Base-by-base conservation (phyloP, 1,284 basidiomycete genomes). In the Fistulina hepatica region DNA sequence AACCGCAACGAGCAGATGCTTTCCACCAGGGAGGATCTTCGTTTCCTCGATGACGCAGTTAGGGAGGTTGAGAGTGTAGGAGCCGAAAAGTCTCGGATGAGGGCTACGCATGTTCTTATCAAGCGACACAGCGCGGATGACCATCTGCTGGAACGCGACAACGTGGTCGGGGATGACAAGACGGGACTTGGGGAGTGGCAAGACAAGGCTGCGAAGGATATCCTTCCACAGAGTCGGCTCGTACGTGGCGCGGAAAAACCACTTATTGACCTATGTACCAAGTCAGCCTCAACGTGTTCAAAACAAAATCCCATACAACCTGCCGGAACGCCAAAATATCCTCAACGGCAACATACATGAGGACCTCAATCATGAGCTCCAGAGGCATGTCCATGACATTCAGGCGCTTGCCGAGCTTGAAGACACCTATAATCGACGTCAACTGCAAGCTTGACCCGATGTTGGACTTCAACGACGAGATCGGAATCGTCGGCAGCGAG, bases 181-280 rank as follows among this genome's bases (percentile, higher is more conserved):
- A 2, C 78, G 76, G 3, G 78, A 55, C 3, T 75, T 74, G 5
- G 78, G 72, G n/a, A 78, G 55, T 8, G 70, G 73, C 15, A 76
- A 60, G 24, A 60, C 60, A 42, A 79, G 59, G 10, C 58, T 54
- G 25, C 57, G 55, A 36, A 83, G 57, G 43, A 79, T 69, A 16
- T 69, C 67, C 51, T 76, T 78, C 81, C 81, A 84, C 26, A 83
- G 68, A 35, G 69, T 56, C 12, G 78, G 67, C 42, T 81, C 69
- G 42, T 79, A 76, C 0, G 78, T 79, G 37, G 80, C 60, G 22
- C 69, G 50, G 50, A 68, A 78, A 45, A 74, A 69, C 1, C 60
- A 46, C 47, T 65, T 73, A 57, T 65, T 69, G 26, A 71, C 68
- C 77, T 80, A 41, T 8, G 8, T 24, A 15, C 23, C 3, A 4